phyloP scores from a whole-genome alignment of 1,284 basidiomycete genomes.

The Puccinia sorghi region DNA sequence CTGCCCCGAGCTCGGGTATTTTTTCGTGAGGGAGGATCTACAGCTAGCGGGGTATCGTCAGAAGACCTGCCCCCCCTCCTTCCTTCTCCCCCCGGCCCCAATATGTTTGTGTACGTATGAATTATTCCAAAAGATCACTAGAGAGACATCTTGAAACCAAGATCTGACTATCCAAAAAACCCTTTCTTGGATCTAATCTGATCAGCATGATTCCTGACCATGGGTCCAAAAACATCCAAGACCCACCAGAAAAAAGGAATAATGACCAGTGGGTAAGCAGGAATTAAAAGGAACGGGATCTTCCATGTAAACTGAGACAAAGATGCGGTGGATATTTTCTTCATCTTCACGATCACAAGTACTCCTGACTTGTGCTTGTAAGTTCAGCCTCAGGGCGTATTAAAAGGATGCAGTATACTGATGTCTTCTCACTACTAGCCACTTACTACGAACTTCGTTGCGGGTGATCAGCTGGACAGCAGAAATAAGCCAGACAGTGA shows the following conservation, averaged over 20 bases:
- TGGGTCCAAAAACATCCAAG: neutral
- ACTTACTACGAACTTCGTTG: neutral
- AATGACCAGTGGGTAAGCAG: neutral
- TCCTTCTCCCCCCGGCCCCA: neutral
- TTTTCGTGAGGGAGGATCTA: conserved; percentile 9
- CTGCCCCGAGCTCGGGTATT: conserved; percentile 11
- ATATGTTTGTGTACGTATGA: conserved; percentile 26
- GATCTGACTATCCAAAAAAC: conserved; percentile 9
- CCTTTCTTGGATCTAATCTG: conserved; percentile 10
- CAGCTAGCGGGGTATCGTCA: conserved; percentile 17
- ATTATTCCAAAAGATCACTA: conserved; percentile 31
- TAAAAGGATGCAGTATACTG: neutral
- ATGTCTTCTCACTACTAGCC: neutral
- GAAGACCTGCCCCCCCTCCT: neutral
- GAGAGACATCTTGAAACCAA: conserved; percentile 6
- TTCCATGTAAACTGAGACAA: neutral
- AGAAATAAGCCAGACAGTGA: neutral
- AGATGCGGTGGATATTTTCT: conserved; percentile 9
- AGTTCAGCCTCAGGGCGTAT: neutral
- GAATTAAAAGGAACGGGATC: conserved; percentile 8
- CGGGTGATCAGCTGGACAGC: neutral
- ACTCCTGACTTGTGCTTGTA: neutral
- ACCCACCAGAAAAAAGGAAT: neutral
- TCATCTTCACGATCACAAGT: conserved; percentile 9
- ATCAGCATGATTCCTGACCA: neutral